A percentile compares a stretch with the other conserved stretches of the same genome.
phyloP scores from a whole-genome alignment of 768 basidiomycete species.

The Tricholoma sp. region DNA sequence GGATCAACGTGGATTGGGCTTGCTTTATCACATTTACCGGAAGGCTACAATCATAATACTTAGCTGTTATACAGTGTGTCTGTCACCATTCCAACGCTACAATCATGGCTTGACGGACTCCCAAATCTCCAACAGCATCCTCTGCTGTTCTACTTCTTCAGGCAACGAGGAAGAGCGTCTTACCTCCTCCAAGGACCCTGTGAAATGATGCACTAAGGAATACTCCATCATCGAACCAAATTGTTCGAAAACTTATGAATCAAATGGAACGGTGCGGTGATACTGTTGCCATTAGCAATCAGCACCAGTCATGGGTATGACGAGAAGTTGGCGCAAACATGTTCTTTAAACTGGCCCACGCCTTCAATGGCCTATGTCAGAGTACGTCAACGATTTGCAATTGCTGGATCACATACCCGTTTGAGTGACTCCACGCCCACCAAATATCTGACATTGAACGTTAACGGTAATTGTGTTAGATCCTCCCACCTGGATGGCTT shows the following conservation, averaged over 20 bases:
- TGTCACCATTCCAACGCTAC: conserved; percentile 24
- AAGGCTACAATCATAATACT: background rate
- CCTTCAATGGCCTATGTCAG: conserved; percentile 22
- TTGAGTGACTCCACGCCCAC: conserved; percentile 82
- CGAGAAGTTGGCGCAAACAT: conserved; percentile 29
- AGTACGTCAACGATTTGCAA: background rate
- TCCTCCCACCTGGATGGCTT: conserved; percentile 56
- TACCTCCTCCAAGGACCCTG: conserved; percentile 64
- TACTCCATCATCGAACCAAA: background rate
- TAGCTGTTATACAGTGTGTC: background rate
- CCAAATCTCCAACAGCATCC: conserved; percentile 77
- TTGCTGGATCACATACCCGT: conserved; percentile 45
- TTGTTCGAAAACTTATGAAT: conserved; percentile 37
- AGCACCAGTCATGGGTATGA: conserved; percentile 13
- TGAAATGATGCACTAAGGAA: background rate
- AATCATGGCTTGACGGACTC: conserved; percentile 77
- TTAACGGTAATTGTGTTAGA: background rate
- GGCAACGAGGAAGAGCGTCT: conserved; percentile 3
- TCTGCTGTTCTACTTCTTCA: conserved; percentile 39
- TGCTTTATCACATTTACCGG: background rate
- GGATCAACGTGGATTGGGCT: background rate
- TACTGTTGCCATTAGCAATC: conserved; percentile 35
- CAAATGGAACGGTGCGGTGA: conserved; percentile 62
- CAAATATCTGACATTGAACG: conserved; percentile 53
- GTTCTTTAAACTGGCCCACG: conserved; percentile 68